These are phyloP conservation scores for Penicillium coprophilum DNA, from an alignment of 495 filamentous ascomycete species.

Conservation along the genomic window DNA sequence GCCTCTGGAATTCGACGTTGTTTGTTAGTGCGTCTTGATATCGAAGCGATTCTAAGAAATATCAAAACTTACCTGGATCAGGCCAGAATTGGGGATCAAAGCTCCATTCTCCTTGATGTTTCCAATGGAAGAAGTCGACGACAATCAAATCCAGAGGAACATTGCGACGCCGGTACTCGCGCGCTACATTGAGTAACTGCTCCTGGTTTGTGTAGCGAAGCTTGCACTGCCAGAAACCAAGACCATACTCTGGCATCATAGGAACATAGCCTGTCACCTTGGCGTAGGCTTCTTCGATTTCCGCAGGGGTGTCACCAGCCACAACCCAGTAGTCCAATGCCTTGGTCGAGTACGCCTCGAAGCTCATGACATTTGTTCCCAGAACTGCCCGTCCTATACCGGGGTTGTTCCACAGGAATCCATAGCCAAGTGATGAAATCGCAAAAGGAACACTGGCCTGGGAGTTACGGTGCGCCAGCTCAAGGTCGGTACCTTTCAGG, in stretches of 20 bases:
- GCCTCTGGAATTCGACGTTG: conserved; percentile 31
- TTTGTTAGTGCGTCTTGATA: conserved; percentile 8
- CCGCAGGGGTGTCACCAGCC: conserved; percentile 50
- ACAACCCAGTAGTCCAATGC: conserved; percentile 60
- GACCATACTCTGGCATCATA: conserved; percentile 62
- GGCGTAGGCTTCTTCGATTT: conserved; percentile 54
- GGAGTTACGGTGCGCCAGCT: conserved; percentile 61
- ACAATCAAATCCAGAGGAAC: conserved; percentile 59
- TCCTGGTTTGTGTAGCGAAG: conserved; percentile 60
- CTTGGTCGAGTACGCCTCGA: conserved; percentile 54
- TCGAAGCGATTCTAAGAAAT: neutral
- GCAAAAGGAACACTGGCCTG: conserved; percentile 59
- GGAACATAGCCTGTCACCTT: conserved; percentile 53
- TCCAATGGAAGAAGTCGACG: conserved; percentile 62
- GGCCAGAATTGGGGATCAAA: conserved; percentile 60
- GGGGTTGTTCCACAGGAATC: conserved; percentile 61
- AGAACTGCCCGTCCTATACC: conserved; percentile 55
- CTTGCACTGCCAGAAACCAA: conserved; percentile 65
- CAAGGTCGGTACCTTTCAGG: conserved; percentile 56
- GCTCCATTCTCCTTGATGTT: conserved; percentile 57
- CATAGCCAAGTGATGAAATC: conserved; percentile 55
- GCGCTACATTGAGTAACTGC: conserved; percentile 52
- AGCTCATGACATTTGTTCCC: conserved; percentile 57
- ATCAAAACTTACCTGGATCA: conserved; percentile 42
- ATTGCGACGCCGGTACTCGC: conserved; percentile 51